Percentiles rank a stretch among this genome's conserved stretches.
Conservation (phyloP, 78 protist genomes). For the Salpingoeca rosetta region DNA sequence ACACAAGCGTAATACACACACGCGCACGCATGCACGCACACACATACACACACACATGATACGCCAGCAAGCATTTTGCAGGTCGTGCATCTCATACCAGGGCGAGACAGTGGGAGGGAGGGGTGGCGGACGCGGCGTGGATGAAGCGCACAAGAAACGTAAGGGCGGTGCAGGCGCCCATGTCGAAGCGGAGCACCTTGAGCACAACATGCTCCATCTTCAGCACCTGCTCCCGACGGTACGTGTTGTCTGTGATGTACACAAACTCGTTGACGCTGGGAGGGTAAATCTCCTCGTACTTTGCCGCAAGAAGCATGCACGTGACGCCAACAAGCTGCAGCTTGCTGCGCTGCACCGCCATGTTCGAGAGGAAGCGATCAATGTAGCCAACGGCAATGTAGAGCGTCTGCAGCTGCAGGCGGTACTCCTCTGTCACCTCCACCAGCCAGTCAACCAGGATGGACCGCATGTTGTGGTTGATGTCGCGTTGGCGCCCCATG, state of each 20-base stretch:
- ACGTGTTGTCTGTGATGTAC: conserved; percentile 86
- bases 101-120: background rate
- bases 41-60: background rate
- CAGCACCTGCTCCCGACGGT: conserved; percentile 47
- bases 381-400: conserved; percentile 78
- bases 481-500: conserved; percentile 35
- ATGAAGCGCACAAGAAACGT: background rate
- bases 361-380: conserved; percentile 68
- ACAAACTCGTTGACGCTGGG: conserved; percentile 89
- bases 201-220: background rate
- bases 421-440: conserved; percentile 85
- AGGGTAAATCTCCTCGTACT: conserved; percentile 94
- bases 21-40: background rate
- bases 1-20: background rate
- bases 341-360: conserved; percentile 3
- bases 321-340: conserved; percentile 91
- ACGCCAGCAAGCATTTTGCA: background rate
- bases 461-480: conserved; percentile 69
- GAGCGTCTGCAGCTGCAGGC: conserved; percentile 71
- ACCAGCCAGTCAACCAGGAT: conserved; percentile 83
- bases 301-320: conserved; percentile 88
- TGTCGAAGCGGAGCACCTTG: background rate
- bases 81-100: background rate
- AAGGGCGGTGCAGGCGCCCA: background rate
- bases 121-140: background rate